A percentile compares a stretch with the other conserved stretches of the same genome.
Conservation (phyloP, 805 yeast species). For the Pichia deserticola region DNA sequence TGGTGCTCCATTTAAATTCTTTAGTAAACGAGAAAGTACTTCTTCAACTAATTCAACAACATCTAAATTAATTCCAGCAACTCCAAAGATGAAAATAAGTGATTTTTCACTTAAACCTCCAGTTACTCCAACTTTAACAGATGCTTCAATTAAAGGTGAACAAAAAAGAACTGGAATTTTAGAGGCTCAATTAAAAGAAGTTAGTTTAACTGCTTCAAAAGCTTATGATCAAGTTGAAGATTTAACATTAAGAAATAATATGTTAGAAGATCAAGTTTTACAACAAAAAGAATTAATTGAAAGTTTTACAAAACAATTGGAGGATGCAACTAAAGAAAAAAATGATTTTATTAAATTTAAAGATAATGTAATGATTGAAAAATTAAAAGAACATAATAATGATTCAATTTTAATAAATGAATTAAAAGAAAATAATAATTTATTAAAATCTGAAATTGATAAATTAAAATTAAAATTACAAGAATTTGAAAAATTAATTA, state of each 20-base stretch:
- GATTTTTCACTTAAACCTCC: constrained; percentile 1
- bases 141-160: constrained; percentile 19
- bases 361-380: constrained; percentile 6
- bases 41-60: not conserved
- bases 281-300: constrained; percentile 23
- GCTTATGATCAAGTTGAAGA: constrained; percentile 25
- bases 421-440: constrained; percentile 3
- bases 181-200: constrained; percentile 18
- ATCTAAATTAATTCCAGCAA: constrained; percentile 3
- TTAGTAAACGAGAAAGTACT: not conserved
- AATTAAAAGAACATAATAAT: not conserved
- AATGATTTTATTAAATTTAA: constrained; percentile 2
- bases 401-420: not conserved
- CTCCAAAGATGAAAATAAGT: constrained; percentile 6
- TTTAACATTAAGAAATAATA: constrained; percentile 14
- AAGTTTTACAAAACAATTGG: constrained; percentile 18
- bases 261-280: constrained; percentile 22
- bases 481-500: constrained; percentile 2
- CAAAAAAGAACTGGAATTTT: constrained; percentile 16
- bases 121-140: constrained; percentile 16
- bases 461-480: constrained; percentile 3
- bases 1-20: constrained; percentile 3
- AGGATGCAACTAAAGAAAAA: constrained; percentile 4
- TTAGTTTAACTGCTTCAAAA: constrained; percentile 21
- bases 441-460: constrained; percentile 2